phyloP scores from a whole-genome alignment of 345 rosid species.

The Aurinia saxatilis region DNA sequence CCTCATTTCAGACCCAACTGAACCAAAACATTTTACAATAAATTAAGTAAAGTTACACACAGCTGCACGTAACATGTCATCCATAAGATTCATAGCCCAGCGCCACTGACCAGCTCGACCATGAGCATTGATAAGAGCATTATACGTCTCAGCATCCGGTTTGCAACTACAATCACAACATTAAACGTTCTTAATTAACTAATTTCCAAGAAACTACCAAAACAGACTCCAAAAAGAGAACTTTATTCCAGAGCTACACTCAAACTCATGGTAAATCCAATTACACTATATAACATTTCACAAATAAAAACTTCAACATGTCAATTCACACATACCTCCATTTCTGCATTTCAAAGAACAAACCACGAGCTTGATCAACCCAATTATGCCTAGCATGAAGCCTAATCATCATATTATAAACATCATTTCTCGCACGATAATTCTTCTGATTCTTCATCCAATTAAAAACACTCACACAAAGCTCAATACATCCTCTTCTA shows the following conservation, averaged over 20 bases:
- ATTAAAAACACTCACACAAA: conserved; percentile 48
- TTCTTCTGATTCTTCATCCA: conserved; percentile 87
- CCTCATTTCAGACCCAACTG: conserved; percentile 33
- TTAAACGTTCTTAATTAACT: background rate
- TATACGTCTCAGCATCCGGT: conserved; percentile 81
- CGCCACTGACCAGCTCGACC: conserved; percentile 93
- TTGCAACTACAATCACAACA: conserved; percentile 53
- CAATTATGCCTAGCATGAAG: conserved; percentile 71
- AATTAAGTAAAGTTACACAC: conserved; percentile 55
- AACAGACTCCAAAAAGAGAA: background rate
- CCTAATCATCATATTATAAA: conserved; percentile 86
- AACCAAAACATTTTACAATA: conserved; percentile 29
- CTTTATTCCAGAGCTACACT: background rate
- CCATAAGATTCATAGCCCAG: conserved; percentile 91
- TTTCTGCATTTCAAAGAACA: conserved; percentile 94
- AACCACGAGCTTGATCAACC: conserved; percentile 82
- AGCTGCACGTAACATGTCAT: conserved; percentile 79
- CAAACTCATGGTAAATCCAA: background rate
- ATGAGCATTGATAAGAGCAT: conserved; percentile 87
- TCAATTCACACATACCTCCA: conserved; percentile 49
- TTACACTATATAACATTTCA: background rate
- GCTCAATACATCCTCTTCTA: conserved; percentile 66
- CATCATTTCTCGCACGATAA: conserved; percentile 71
- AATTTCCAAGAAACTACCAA: background rate
- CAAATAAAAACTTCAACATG: background rate